A percentile compares a stretch with the other conserved stretches of the same genome.
phyloP scores from a whole-genome alignment of 1,139 yeast species.

The Pichia sp. region DNA sequence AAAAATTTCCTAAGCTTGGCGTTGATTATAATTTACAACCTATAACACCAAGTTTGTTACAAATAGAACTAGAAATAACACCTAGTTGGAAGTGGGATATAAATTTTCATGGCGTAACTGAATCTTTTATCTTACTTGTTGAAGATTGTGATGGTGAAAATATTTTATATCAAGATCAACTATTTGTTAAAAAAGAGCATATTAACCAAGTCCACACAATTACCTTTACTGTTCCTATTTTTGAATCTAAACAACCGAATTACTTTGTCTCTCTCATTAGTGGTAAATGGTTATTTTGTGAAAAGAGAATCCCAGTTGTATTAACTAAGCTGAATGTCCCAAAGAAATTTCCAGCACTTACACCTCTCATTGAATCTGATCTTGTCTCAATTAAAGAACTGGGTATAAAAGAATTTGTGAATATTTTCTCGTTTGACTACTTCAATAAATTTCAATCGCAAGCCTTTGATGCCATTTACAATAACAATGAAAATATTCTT shows the following conservation, averaged over 20 bases:
- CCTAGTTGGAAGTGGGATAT: conserved; percentile 79
- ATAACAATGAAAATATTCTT: conserved; percentile 48
- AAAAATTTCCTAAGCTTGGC: conserved; percentile 64
- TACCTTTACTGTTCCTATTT: conserved; percentile 58
- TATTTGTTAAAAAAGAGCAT: conserved; percentile 45
- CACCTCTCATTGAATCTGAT: conserved; percentile 47
- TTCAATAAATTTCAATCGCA: conserved; percentile 77
- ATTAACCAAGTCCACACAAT: conserved; percentile 49
- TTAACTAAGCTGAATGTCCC: conserved; percentile 56
- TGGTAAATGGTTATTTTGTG: conserved; percentile 82
- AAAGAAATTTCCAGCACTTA: conserved; percentile 59
- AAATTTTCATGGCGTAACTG: conserved; percentile 54
- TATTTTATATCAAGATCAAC: conserved; percentile 52
- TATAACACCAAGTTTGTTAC: conserved; percentile 58
- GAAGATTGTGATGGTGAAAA: conserved; percentile 83
- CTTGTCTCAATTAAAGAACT: conserved; percentile 44
- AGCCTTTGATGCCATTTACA: conserved; percentile 53
- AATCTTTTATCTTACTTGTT: conserved; percentile 61
- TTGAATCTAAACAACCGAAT: conserved; percentile 65
- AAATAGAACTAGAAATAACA: conserved; percentile 56
- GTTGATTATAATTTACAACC: conserved; percentile 67
- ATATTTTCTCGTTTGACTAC: conserved; percentile 38
- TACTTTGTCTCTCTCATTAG: conserved; percentile 68
- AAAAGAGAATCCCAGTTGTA: conserved; percentile 53
- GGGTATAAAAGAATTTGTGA: conserved; percentile 40